A percentile compares a stretch with the other conserved stretches of the same genome.
Evolutionary conservation across 2,329 filamentous ascomycete genomes (phyloP).

Genomic region (Talaromyces rugulosus): DNA sequence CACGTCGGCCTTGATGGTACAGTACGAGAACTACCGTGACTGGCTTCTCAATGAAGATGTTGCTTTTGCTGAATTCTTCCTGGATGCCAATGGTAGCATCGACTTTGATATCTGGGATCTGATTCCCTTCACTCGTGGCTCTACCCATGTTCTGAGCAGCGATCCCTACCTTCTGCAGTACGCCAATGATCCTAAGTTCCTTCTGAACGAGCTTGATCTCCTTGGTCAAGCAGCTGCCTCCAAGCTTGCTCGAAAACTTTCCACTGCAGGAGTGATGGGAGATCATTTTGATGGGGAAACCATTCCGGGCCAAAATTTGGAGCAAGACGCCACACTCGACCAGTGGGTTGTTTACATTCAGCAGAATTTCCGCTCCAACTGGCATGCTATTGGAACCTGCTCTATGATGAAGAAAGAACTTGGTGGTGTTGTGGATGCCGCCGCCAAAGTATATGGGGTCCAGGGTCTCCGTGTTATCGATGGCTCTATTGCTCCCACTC

Average conservation of each 20-base stretch:
- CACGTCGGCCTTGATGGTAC: slow-evolving; percentile 17
- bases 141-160: slow-evolving; percentile 17
- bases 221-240: slow-evolving; percentile 23
- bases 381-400: slow-evolving; percentile 27
- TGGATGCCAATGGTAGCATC: slow-evolving; percentile 22
- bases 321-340: slow-evolving; percentile 16
- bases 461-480: slow-evolving; percentile 33
- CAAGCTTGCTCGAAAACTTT: slow-evolving; percentile 23
- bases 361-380: slow-evolving; percentile 25
- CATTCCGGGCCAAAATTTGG: background rate
- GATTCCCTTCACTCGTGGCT: slow-evolving; percentile 27
- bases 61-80: slow-evolving; percentile 23
- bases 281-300: background rate
- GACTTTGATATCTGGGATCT: slow-evolving; percentile 26
- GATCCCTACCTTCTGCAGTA: slow-evolving; percentile 24
- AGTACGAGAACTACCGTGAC: slow-evolving; percentile 25
- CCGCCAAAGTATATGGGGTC: slow-evolving; percentile 27
- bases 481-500: slow-evolving; percentile 32
- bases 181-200: slow-evolving; percentile 22
- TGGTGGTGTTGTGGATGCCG: slow-evolving; percentile 30
- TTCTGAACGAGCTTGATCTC: slow-evolving; percentile 25
- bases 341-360: slow-evolving; percentile 22
- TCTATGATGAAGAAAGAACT: slow-evolving; percentile 29
- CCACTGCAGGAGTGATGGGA: slow-evolving; percentile 10
- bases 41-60: slow-evolving; percentile 25